Base-by-base conservation (phyloP, 2,329 filamentous ascomycete species). In the Colletotrichum aenigma region DNA sequence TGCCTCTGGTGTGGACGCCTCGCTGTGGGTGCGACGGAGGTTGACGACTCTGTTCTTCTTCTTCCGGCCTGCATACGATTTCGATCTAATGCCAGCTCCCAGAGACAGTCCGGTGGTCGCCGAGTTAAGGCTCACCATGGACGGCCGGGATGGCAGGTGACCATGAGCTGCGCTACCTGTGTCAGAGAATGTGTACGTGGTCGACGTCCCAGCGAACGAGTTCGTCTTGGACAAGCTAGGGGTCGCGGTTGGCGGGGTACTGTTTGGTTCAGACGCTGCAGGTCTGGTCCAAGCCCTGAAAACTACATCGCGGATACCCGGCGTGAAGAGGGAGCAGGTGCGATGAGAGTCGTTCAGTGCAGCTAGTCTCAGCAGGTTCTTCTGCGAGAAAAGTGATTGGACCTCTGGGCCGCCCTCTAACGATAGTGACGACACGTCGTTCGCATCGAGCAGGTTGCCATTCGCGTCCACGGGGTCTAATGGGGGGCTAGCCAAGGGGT, bases 331-430 rank as follows among this genome's bases (percentile, higher is more conserved):
- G 6, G 96, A 98, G 38, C 98, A 86, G 0, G 97, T 98, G 64
- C 95, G 93, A 80, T 98, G 96, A 4, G 96, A 98, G 81, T 98
- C 94, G 6, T 92, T 96, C 73, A 99, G 87, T 1, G 95, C 92
- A 28, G 94, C 95, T 15, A 99, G 88, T 66, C 95, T 93, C 28
- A 98, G 86, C 48, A 98, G 88, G 80, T 98, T 98, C 89, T 98
- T 98, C 82, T 98, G 95, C 0, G 96, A 98, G 83, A 99, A 98
- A 7, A 98, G 90, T 0, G 95, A 96, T 83, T 98, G 95, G 24
- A 94, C 92, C 82, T 98, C 96, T 8, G 94, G 90, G 6, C 94
- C 92, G 21, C 94, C 93, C 78, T 98, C 95, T 10, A 98, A 88
- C 0, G 94, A 94, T 69, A 98, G 87, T 5, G 93, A 92, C 0